phyloP scores from a whole-genome alignment of 768 basidiomycete species.

The Tylopilus vinaceipallidus region DNA sequence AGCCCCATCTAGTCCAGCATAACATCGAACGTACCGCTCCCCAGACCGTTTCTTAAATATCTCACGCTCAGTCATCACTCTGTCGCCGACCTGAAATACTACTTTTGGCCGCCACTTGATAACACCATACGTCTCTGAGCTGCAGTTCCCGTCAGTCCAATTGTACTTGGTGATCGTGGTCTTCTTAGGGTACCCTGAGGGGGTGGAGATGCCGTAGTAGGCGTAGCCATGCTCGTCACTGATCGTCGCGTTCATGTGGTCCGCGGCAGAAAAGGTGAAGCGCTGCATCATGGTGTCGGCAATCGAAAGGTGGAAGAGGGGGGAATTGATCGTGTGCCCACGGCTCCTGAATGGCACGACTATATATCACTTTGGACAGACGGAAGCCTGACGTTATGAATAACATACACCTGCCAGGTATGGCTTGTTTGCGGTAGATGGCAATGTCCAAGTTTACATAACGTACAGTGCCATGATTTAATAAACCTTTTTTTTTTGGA shows the following conservation, averaged over 20 bases:
- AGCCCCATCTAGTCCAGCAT: too few species aligned
- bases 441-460: too few species aligned
- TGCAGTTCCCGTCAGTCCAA: constrained; percentile 9
- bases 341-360: too few species aligned
- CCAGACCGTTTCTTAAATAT: constrained; percentile 17
- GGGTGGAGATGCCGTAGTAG: constrained; percentile 23
- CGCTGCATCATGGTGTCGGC: constrained; percentile 21
- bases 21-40: constrained; percentile 20
- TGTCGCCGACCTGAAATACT: constrained; percentile 16
- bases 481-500: too few species aligned
- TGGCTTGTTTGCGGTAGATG: too few species aligned
- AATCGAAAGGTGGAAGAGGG: too few species aligned
- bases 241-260: constrained; percentile 21
- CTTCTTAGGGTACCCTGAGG: constrained; percentile 5
- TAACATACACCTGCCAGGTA: too few species aligned
- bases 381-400: too few species aligned
- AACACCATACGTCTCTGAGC: constrained; percentile 23
- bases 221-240: constrained; percentile 17
- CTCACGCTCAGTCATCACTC: neutral
- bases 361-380: too few species aligned
- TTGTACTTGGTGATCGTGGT: constrained; percentile 28
- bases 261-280: constrained; percentile 18
- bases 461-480: too few species aligned
- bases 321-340: too few species aligned
- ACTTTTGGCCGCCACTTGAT: constrained; percentile 21